These are phyloP conservation scores for Wakefieldia striispora DNA, from an alignment of 768 basidiomycete genomes.

Conservation along the genomic window DNA sequence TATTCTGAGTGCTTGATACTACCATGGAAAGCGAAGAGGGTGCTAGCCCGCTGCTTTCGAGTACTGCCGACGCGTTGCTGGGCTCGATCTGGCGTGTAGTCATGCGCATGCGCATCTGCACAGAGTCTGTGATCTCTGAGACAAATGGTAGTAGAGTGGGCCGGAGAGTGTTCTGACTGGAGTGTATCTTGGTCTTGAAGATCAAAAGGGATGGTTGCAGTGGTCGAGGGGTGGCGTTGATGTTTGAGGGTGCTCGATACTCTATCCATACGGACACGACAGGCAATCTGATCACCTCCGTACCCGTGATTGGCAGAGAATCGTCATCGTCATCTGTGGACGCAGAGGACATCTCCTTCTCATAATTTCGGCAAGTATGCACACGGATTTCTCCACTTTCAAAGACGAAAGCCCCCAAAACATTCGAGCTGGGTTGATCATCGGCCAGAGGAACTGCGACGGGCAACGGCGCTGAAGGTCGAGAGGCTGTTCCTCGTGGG, in stretches of 20 bases:
- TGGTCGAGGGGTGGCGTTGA: constrained; percentile 35
- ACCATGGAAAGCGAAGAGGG: constrained; percentile 20
- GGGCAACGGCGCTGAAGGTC: constrained; percentile 5
- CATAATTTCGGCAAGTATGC: constrained; percentile 49
- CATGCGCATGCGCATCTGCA: constrained; percentile 70
- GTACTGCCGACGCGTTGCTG: constrained; percentile 10
- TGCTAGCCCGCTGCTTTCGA: constrained; percentile 3
- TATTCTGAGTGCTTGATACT: constrained; percentile 15
- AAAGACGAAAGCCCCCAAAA: constrained; percentile 71
- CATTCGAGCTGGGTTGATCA: constrained; percentile 49
- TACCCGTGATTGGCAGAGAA: constrained; percentile 43
- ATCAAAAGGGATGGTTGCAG: constrained; percentile 60
- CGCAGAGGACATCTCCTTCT: constrained; percentile 35
- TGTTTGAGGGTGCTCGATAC: constrained; percentile 58
- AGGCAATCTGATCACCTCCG: constrained; percentile 71
- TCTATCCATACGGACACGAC: constrained; percentile 81
- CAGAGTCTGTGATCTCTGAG: constrained; percentile 64
- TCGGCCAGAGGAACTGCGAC: constrained; percentile 5
- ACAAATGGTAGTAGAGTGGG: constrained; percentile 86
- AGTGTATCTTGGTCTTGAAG: constrained; percentile 87
- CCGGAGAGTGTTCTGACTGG: constrained; percentile 79
- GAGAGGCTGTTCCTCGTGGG: constrained; percentile 35
- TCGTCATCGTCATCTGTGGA: constrained; percentile 50
- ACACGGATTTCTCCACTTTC: constrained; percentile 82
- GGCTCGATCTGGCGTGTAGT: constrained; percentile 31